Evolutionary conservation across 176 grass and related monocot species (phyloP).

Genomic region (Zea mays): Zm-B73-REFERENCE-NAM-5.0 NC_050099.1:3624001-3624500

Average conservation of each 20-base stretch:
- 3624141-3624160: too few relatives aligned
- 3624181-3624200: too few relatives aligned
- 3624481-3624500: conserved; percentile 76
- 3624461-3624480: conserved; percentile 58
- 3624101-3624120: conserved; percentile 75
- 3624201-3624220: not conserved
- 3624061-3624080: conserved; percentile 36
- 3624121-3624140: conserved; percentile 18
- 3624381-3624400: conserved; percentile 1
- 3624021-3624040: not conserved
- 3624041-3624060: not conserved
- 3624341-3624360: not conserved
- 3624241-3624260: not conserved
- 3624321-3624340: conserved; percentile 20
- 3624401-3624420: conserved; percentile 88
- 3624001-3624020: conserved; percentile 5
- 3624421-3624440: conserved; percentile 78
- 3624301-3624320: conserved; percentile 30
- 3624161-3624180: too few relatives aligned
- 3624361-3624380: not conserved
- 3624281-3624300: conserved; percentile 1
- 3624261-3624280: conserved; percentile 14
- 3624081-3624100: conserved; percentile 69
- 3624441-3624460: conserved; percentile 72
- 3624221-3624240: not conserved